Conservation (phyloP, 257 asterid species). For the Anisodus acutangulus region DNA sequence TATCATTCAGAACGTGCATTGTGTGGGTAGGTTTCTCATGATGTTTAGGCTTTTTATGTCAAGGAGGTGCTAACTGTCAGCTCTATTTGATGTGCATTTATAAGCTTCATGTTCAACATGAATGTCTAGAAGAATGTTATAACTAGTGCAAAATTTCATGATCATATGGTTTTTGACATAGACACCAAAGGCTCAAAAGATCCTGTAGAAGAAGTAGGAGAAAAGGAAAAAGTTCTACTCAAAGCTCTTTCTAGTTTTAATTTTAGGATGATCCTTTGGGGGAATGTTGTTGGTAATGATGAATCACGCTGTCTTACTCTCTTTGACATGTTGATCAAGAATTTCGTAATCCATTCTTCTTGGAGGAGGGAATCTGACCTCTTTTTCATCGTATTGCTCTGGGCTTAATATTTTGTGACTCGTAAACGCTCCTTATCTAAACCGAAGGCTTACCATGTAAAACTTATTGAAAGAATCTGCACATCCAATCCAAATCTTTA, state of each 20-base stretch:
- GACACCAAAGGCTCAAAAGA: background rate
- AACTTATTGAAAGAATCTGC: background rate
- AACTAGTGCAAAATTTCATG: background rate
- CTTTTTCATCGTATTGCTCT: background rate
- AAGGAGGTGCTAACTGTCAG: background rate
- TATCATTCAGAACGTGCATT: background rate
- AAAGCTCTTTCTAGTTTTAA: background rate
- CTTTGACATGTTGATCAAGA: background rate
- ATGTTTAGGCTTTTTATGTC: constrained; percentile 1
- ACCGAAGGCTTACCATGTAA: background rate
- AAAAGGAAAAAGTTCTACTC: background rate
- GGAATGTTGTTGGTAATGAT: background rate
- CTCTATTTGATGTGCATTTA: background rate
- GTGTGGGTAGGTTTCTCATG: background rate
- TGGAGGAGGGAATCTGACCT: background rate
- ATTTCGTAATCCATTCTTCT: background rate
- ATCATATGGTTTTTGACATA: background rate
- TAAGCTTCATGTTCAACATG: background rate
- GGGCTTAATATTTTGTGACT: background rate
- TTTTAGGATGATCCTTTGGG: background rate
- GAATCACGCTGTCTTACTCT: background rate
- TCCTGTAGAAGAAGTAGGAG: background rate
- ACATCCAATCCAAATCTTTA: background rate
- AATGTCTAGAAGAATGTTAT: background rate
- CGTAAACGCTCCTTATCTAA: background rate